phyloP scores from a whole-genome alignment of 2,329 filamentous ascomycete genomes.

The Colletotrichum magnum region DNA sequence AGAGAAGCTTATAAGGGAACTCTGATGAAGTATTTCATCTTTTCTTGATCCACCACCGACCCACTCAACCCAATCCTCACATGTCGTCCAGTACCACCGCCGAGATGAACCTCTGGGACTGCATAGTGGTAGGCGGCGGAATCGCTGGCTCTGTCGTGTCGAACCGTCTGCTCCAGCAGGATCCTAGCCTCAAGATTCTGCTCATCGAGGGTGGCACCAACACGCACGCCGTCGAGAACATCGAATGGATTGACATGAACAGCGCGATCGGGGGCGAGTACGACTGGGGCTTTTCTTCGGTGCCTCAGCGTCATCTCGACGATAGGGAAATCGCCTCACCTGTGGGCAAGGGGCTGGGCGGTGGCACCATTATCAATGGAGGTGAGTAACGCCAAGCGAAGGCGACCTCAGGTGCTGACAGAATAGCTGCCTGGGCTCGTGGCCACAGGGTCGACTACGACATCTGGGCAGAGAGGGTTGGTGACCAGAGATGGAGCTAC shows the following conservation, averaged over 20 bases:
- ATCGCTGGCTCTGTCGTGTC: conserved; percentile 53
- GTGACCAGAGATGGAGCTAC: conserved; percentile 61
- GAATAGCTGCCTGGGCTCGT: conserved; percentile 57
- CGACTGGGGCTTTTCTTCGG: conserved; percentile 53
- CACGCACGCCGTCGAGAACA: conserved; percentile 43
- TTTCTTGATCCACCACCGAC: no score
- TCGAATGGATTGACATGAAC: conserved; percentile 46
- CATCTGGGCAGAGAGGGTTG: conserved; percentile 53
- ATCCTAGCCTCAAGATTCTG: conserved; percentile 48
- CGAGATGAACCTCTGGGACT: conserved; percentile 45
- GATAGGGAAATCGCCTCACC: conserved; percentile 45
- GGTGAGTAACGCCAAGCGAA: conserved; percentile 29
- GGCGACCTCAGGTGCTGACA: background rate
- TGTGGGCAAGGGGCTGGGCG: conserved; percentile 57
- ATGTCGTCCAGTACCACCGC: background rate
- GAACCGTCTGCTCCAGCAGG: conserved; percentile 47
- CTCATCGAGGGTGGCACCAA: conserved; percentile 56
- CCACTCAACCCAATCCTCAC: no score
- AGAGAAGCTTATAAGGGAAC: no score
- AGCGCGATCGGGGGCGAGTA: conserved; percentile 47
- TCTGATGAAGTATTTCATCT: no score
- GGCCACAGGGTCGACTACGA: conserved; percentile 61
- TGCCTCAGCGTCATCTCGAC: conserved; percentile 46
- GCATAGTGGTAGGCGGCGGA: conserved; percentile 56
- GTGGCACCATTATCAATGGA: conserved; percentile 57